Evolutionary conservation across 768 basidiomycete species (phyloP).

Genomic region (Amanita molliuscula): DNA sequence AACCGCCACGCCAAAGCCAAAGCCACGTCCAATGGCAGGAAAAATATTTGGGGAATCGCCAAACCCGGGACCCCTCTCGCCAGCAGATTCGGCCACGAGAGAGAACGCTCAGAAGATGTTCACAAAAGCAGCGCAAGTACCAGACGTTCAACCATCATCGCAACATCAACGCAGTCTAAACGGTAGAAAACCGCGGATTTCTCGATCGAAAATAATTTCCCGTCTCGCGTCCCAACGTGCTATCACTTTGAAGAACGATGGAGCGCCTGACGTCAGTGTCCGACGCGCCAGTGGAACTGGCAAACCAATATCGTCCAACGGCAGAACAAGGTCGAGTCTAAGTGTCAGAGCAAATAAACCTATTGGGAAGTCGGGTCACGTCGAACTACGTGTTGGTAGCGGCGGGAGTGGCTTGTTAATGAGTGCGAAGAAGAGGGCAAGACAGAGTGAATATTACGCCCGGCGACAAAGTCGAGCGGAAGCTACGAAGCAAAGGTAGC

Average conservation of each 20-base stretch:
- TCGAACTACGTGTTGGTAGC: conserved; percentile 19
- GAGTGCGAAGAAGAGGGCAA: conserved; percentile 62
- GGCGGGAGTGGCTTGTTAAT: conserved; percentile 30
- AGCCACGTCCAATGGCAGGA: background rate
- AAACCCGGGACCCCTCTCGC: background rate
- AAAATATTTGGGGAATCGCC: background rate
- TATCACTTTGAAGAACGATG: background rate
- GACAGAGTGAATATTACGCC: conserved; percentile 63
- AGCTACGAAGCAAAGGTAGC: background rate
- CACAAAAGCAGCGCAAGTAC: background rate
- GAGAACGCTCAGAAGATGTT: background rate
- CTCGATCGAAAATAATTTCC: conserved; percentile 73
- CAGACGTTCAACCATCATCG: background rate
- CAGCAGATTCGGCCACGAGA: background rate
- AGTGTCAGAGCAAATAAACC: conserved; percentile 31
- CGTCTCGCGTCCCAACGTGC: conserved; percentile 65
- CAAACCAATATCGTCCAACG: conserved; percentile 3
- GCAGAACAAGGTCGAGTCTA: conserved; percentile 41
- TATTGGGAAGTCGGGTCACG: conserved; percentile 17
- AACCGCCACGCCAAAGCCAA: background rate
- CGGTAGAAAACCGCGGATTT: conserved; percentile 66
- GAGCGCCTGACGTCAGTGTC: background rate
- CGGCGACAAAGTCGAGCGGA: conserved; percentile 38
- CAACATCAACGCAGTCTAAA: conserved; percentile 15
- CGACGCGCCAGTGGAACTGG: conserved; percentile 8